These are phyloP conservation scores for Suillus paluster DNA, from an alignment of 768 basidiomycete genomes.

Conservation along the genomic window DNA sequence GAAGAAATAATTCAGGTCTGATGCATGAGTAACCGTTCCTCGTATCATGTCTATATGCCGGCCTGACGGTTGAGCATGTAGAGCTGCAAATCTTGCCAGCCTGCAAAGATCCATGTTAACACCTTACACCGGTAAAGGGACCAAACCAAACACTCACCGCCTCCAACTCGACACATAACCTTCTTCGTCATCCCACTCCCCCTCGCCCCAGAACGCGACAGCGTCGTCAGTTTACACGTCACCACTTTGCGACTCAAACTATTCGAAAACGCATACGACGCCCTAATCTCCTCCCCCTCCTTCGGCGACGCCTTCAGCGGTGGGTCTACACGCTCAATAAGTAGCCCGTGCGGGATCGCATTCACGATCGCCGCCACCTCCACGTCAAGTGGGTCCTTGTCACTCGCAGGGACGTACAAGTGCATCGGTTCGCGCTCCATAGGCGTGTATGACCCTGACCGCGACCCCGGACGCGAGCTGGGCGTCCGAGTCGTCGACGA, in stretches of 20 bases:
- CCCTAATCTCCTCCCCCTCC: constrained; percentile 80
- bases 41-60: constrained; percentile 47
- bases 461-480: constrained; percentile 64
- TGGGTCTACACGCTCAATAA: constrained; percentile 82
- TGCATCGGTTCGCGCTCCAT: constrained; percentile 56
- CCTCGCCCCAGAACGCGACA: constrained; percentile 61
- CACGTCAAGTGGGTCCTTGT: constrained; percentile 79
- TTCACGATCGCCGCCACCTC: constrained; percentile 81
- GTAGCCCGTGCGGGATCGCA: constrained; percentile 73
- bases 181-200: constrained; percentile 65
- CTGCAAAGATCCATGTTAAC: constrained; percentile 36
- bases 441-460: constrained; percentile 68
- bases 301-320: constrained; percentile 66
- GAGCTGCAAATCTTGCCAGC: constrained; percentile 80
- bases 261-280: constrained; percentile 83
- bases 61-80: constrained; percentile 81
- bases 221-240: constrained; percentile 78
- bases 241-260: constrained; percentile 73
- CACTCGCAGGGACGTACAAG: constrained; percentile 66
- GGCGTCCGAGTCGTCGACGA: constrained; percentile 55
- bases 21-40: not conserved
- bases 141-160: constrained; percentile 53
- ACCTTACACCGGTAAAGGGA: constrained; percentile 8
- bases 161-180: constrained; percentile 91
- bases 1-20: constrained; percentile 10